Evolutionary conservation across 768 basidiomycete species (phyloP).

Genomic region (Kondoa subrosea): DNA sequence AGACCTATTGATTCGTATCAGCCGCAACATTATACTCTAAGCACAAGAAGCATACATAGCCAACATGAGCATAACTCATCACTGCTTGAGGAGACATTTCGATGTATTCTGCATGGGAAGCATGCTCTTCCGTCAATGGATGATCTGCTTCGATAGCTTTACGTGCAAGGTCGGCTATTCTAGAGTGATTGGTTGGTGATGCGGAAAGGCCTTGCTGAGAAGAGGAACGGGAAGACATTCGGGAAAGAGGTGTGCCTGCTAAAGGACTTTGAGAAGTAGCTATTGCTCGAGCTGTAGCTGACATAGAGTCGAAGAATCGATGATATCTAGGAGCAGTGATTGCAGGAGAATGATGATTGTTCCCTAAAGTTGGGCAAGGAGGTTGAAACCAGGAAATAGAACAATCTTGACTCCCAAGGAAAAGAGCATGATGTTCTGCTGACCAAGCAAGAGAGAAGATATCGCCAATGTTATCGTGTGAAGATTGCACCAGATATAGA

Average conservation of each 20-base stretch:
- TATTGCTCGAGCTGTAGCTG: neutral
- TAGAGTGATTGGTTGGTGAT: neutral
- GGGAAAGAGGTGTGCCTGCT: neutral
- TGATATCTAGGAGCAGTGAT: neutral
- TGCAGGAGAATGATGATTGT: neutral
- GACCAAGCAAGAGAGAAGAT: conserved; percentile 33
- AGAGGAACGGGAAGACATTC: neutral
- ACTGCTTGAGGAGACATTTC: conserved; percentile 32
- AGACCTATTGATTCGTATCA: conserved; percentile 28
- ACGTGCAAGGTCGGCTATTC: neutral
- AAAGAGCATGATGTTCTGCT: conserved; percentile 4
- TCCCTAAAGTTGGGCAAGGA: neutral
- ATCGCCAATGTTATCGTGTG: conserved; percentile 34
- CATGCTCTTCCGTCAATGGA: neutral
- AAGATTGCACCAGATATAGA: conserved; percentile 33
- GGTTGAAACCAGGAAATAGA: neutral
- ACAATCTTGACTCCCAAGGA: conserved; percentile 11
- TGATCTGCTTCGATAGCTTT: neutral
- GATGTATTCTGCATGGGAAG: neutral
- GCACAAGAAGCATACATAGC: conserved; percentile 62
- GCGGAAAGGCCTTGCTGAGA: neutral
- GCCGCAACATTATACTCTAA: conserved; percentile 36
- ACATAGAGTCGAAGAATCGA: conserved; percentile 5
- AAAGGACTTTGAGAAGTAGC: neutral
- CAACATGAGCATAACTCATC: conserved; percentile 77